phyloP scores from a whole-genome alignment of 495 filamentous ascomycete genomes.

The Podospora conica region DNA sequence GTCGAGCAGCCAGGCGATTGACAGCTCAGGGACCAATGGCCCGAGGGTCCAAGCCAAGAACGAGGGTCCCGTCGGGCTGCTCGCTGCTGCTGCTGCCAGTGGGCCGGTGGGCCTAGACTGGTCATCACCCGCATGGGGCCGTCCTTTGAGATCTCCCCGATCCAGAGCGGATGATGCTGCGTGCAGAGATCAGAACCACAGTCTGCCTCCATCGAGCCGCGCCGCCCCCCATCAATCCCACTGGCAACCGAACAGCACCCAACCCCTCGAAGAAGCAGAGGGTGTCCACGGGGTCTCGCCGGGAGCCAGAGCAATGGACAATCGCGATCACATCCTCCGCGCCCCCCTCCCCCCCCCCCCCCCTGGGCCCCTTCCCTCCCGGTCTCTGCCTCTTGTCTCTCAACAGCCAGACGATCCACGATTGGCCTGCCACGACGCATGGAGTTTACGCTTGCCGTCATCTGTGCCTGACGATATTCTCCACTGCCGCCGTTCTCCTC shows the following conservation, averaged over 20 bases:
- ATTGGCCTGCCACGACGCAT: background rate
- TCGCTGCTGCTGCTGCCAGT: no score
- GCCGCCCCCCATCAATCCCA: slow-evolving; percentile 7
- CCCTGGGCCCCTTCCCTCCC: background rate
- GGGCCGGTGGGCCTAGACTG: background rate
- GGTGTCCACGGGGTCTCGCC: background rate
- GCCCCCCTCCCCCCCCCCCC: background rate
- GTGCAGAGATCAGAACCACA: slow-evolving; percentile 14
- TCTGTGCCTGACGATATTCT: slow-evolving; percentile 9
- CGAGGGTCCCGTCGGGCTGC: background rate
- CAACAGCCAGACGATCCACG: background rate
- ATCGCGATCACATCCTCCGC: background rate
- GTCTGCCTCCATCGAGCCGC: background rate
- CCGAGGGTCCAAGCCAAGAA: background rate
- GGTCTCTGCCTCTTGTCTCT: background rate
- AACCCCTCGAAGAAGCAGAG: background rate
- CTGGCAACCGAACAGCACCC: background rate
- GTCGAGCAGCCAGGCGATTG: background rate
- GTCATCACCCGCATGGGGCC: background rate
- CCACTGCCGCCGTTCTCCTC: background rate
- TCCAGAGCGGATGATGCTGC: slow-evolving; percentile 8
- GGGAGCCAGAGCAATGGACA: background rate
- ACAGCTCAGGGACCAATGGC: background rate
- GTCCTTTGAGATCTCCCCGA: slow-evolving; percentile 18
- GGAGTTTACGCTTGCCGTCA: background rate